Conservation (phyloP, 306 rosid genomes). For the Clitoria ternatea region DNA sequence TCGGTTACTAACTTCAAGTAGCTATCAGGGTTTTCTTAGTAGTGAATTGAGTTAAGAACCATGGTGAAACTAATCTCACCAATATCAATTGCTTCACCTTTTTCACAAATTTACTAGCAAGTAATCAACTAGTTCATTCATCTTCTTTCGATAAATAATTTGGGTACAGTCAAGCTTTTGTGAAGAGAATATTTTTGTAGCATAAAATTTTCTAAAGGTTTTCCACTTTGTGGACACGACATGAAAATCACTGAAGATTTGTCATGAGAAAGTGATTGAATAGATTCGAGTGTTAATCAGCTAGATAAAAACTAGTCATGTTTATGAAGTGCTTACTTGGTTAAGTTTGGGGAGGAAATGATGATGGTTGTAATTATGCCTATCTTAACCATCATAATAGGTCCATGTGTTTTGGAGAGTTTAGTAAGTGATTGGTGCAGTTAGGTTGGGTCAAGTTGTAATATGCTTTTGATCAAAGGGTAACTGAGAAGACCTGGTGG, state of each 20-base stretch:
- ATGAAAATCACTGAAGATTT: neutral
- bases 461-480: slow-evolving; percentile 46
- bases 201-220: slow-evolving; percentile 17
- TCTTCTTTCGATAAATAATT: neutral
- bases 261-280: slow-evolving; percentile 19
- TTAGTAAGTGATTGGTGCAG: slow-evolving; percentile 36
- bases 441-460: slow-evolving; percentile 32
- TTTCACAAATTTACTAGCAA: neutral
- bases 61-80: slow-evolving; percentile 16
- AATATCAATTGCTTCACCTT: slow-evolving; percentile 12
- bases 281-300: neutral
- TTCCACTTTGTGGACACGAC: slow-evolving; percentile 16
- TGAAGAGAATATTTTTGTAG: slow-evolving; percentile 13
- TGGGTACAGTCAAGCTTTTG: slow-evolving; percentile 14
- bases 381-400: slow-evolving; percentile 12
- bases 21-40: too few species aligned
- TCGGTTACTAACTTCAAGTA: too few species aligned
- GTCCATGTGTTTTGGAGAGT: slow-evolving; percentile 22
- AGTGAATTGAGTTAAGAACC: slow-evolving; percentile 15
- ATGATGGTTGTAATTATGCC: slow-evolving; percentile 25
- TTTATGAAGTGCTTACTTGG: slow-evolving; percentile 26
- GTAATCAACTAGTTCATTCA: neutral
- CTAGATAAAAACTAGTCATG: slow-evolving; percentile 18
- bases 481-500: slow-evolving; percentile 52
- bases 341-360: slow-evolving; percentile 20